Conservation (phyloP, 2,329 filamentous ascomycete genomes). For the Stachybotrys echinatus region DNA sequence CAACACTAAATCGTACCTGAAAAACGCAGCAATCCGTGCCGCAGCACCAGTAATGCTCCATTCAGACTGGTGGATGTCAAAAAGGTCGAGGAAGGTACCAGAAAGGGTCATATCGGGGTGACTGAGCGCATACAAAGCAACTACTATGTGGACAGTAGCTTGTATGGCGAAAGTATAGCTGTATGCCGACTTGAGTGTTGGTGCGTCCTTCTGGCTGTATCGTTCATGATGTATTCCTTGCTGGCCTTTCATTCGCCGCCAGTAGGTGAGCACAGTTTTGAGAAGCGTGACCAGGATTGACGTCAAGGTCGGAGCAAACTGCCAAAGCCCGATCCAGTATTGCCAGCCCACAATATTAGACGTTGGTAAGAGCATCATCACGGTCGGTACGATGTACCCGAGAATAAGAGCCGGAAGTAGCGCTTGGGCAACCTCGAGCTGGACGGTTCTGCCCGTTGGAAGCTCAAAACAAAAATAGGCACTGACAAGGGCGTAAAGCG, state of each 20-base stretch:
- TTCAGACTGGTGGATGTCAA: background rate
- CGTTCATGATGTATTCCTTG: background rate
- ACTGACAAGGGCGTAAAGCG: conserved; percentile 6
- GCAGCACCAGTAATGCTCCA: background rate
- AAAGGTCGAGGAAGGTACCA: background rate
- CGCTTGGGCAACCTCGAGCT: conserved; percentile 7
- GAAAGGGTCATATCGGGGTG: background rate
- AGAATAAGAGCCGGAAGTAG: conserved; percentile 10
- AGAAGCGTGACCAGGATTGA: background rate
- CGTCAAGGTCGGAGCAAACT: conserved; percentile 7
- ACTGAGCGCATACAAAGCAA: background rate
- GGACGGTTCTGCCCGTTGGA: background rate
- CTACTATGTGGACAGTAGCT: background rate
- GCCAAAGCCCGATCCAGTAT: conserved; percentile 3
- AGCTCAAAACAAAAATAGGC: background rate
- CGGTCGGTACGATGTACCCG: conserved; percentile 10
- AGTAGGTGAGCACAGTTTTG: background rate
- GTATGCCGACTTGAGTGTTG: background rate
- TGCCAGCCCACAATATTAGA: conserved; percentile 2
- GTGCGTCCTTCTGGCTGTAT: background rate
- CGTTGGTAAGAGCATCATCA: conserved; percentile 4
- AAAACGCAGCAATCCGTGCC: background rate
- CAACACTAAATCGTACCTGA: background rate
- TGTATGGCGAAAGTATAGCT: conserved; percentile 2
- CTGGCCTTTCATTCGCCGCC: background rate